phyloP scores from a whole-genome alignment of 108 stramenopile genomes.

The Conticribra weissflogii region DNA sequence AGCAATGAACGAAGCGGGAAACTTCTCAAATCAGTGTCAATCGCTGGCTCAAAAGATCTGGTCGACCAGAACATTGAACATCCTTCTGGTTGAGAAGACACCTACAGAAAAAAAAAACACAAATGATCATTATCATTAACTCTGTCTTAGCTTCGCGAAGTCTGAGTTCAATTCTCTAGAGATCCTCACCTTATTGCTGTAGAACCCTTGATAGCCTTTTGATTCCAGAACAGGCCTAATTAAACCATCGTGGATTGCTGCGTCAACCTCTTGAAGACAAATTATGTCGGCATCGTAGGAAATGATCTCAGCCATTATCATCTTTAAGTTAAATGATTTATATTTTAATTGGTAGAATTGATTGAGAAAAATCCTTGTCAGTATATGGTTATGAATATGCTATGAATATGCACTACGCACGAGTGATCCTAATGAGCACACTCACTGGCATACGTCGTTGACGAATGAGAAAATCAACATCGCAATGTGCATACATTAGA shows the following conservation, averaged over 20 bases:
- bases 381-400: no score
- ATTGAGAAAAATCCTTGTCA: no score
- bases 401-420: no score
- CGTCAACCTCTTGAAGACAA: constrained; percentile 86
- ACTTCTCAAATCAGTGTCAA: constrained; percentile 32
- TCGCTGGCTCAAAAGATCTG: constrained; percentile 45
- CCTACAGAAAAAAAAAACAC: constrained; percentile 12
- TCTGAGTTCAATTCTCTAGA: no score
- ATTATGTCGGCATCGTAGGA: constrained; percentile 71
- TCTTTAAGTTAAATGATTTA: constrained; percentile 3
- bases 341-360: no score
- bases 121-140: not conserved
- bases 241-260: constrained; percentile 32
- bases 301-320: constrained; percentile 76
- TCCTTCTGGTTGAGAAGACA: constrained; percentile 54
- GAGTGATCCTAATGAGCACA: no score
- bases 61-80: constrained; percentile 75
- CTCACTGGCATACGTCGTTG: constrained; percentile 60
- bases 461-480: constrained; percentile 37
- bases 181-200: constrained; percentile 42
- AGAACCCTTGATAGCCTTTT: constrained; percentile 50
- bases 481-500: constrained; percentile 58
- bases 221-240: constrained; percentile 31
- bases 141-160: no score
- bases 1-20: constrained; percentile 37